phyloP scores from a whole-genome alignment of 352 stramenopile species.

The Elongisporangium anandrum region DNA sequence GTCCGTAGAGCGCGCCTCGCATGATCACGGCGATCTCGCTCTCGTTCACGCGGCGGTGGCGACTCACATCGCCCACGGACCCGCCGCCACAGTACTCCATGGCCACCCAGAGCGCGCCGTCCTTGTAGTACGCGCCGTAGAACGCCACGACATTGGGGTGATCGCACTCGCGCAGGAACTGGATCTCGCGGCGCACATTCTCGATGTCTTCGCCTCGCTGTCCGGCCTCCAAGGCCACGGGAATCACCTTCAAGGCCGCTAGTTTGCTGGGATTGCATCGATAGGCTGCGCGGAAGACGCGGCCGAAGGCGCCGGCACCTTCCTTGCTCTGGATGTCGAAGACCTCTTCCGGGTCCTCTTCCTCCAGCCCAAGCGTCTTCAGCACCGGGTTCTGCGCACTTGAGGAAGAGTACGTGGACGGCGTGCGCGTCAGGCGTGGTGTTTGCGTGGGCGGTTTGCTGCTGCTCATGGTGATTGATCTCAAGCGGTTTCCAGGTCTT shows the following conservation, averaged over 20 bases:
- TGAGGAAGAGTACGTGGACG: slow-evolving; percentile 4
- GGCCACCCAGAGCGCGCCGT: slow-evolving; percentile 82
- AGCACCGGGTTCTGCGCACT: slow-evolving; percentile 22
- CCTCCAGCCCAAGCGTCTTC: slow-evolving; percentile 51
- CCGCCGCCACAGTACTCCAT: slow-evolving; percentile 89
- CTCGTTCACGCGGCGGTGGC: slow-evolving; percentile 42
- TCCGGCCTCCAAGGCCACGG: slow-evolving; percentile 50
- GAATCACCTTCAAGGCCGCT: slow-evolving; percentile 74
- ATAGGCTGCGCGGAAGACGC: slow-evolving; percentile 63
- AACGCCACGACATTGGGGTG: slow-evolving; percentile 78
- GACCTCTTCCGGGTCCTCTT: slow-evolving; percentile 55
- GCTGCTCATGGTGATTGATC: background rate
- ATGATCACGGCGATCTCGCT: slow-evolving; percentile 78
- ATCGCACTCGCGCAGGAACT: slow-evolving; percentile 70
- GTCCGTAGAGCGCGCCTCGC: slow-evolving; percentile 62
- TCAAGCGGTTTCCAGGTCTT: background rate
- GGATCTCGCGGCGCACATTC: slow-evolving; percentile 64
- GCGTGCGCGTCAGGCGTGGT: no score
- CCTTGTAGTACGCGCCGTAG: slow-evolving; percentile 75
- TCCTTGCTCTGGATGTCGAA: slow-evolving; percentile 77
- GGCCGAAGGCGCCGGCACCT: slow-evolving; percentile 61
- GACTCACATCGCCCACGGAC: slow-evolving; percentile 71
- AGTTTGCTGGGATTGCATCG: slow-evolving; percentile 28
- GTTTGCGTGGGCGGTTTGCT: background rate
- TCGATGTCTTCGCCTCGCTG: slow-evolving; percentile 67